Percentiles rank a stretch among this genome's conserved stretches.
These are phyloP conservation scores for Mycena citricolor DNA, from an alignment of 1,284 basidiomycete genomes.

Conservation along the genomic window DNA sequence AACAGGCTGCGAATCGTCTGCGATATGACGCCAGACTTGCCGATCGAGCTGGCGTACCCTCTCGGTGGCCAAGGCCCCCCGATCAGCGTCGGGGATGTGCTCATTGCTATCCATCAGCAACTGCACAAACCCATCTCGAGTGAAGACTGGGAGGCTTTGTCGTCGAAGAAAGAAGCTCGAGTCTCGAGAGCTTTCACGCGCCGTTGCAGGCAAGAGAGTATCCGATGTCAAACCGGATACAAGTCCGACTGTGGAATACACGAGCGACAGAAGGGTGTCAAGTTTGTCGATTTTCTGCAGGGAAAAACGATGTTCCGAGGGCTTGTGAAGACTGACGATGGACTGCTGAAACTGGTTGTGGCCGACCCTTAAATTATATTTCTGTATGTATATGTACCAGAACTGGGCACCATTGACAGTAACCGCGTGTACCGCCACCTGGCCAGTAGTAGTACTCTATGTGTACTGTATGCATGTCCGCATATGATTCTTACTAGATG, in stretches of 20 bases:
- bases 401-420: too few species aligned
- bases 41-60: constrained; percentile 50
- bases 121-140: constrained; percentile 55
- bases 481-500: too few species aligned
- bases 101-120: constrained; percentile 47
- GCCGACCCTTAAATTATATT: too few species aligned
- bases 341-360: constrained; percentile 32
- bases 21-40: constrained; percentile 59
- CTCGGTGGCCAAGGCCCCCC: constrained; percentile 30
- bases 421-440: too few species aligned
- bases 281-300: constrained; percentile 57
- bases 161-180: constrained; percentile 37
- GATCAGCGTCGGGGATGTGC: constrained; percentile 58
- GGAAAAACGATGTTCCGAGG: constrained; percentile 56
- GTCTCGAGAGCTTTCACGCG: constrained; percentile 51
- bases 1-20: constrained; percentile 56
- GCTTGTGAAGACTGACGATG: constrained; percentile 40
- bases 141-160: constrained; percentile 52
- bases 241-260: constrained; percentile 8
- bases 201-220: constrained; percentile 40
- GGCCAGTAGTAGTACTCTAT: too few species aligned
- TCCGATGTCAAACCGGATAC: constrained; percentile 20
- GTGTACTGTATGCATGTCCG: too few species aligned
- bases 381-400: too few species aligned
- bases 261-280: constrained; percentile 47